These are phyloP conservation scores for Trichocomaceae sp. DNA, from an alignment of 2,329 filamentous ascomycete genomes.

Conservation along the genomic window DNA sequence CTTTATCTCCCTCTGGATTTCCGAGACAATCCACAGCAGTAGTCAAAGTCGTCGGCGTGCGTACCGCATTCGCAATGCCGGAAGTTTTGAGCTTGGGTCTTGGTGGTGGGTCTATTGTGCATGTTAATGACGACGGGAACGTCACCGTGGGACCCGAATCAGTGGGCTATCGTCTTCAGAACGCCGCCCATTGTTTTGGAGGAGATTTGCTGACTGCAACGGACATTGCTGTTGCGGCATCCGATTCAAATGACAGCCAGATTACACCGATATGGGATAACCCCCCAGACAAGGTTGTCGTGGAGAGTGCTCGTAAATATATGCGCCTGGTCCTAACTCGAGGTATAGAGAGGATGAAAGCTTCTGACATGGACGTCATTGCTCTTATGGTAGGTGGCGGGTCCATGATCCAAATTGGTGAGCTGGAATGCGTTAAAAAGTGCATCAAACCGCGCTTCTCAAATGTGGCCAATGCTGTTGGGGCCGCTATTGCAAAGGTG, in stretches of 20 bases:
- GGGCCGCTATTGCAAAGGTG: conserved; percentile 46
- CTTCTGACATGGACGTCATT: too few species aligned
- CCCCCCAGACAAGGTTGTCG: conserved; percentile 25
- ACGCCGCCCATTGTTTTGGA: conserved; percentile 48
- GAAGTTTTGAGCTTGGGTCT: conserved; percentile 52
- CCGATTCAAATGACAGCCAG: too few species aligned
- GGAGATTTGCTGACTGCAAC: conserved; percentile 49
- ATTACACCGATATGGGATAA: background rate
- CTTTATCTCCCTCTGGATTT: conserved; percentile 53
- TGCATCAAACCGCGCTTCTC: too few species aligned
- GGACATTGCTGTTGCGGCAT: conserved; percentile 25
- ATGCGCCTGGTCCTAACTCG: too few species aligned
- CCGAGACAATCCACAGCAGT: conserved; percentile 55
- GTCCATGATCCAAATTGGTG: background rate
- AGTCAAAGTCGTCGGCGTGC: conserved; percentile 52
- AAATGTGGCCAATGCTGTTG: conserved; percentile 51
- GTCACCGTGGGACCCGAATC: conserved; percentile 50
- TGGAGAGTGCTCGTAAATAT: conserved; percentile 30
- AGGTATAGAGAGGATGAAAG: too few species aligned
- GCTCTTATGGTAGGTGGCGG: background rate
- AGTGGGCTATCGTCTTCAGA: conserved; percentile 47
- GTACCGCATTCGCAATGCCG: conserved; percentile 54
- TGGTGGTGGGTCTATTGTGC: conserved; percentile 25
- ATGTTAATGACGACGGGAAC: conserved; percentile 17
- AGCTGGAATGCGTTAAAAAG: background rate